Base-by-base conservation (phyloP, 768 basidiomycete species). In the Rhodosporidiobolus sp. region DNA sequence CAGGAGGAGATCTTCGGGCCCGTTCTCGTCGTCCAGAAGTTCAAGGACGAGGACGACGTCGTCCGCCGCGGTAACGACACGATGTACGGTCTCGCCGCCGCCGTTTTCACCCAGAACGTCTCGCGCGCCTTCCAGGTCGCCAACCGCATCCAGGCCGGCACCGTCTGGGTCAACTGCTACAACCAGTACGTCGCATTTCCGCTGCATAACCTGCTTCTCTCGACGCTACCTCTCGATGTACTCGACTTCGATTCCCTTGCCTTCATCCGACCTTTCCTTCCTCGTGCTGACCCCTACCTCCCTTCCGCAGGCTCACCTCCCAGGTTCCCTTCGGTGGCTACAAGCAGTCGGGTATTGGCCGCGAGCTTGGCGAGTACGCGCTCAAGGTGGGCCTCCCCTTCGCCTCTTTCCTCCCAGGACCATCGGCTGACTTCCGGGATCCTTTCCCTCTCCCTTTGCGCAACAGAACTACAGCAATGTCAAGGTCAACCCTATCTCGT, bases 91-190 rank as follows among this genome's bases (percentile, higher is more conserved):
- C 67, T 73, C 45, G 72, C 72, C 35, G 48, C 56, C 16, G 65
- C 65, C 28, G 49, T 98, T 64, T 96, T 94, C 85, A 88, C 90
- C 48, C 84, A 87, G 78, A 85, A 94, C 81, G 81, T 95, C 83
- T 87, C 85, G 75, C 85, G 89, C 35, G 92, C 90, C 0, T 82
- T 94, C 65, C 82, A 83, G 69, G 87, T 88, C 4, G 90, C 91
- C 14, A 88, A 91, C 79, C 84, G 82, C 69, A 83, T 97, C 70
- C 86, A 90, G 77, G 90, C 91, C 9, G 94, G 94, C 46, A 69
- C 73, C 49, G 73, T 75, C 38, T 74, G 73, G 73, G n/a, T 48
- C 65, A 82, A 83, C 77, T 78, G 78, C 59, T 79, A 80, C 77
- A 78, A 78, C 73, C 65, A 69, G 70, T 54, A 14, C 52, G 50